Evolutionary conservation across 345 rosid genomes (phyloP).

Genomic region (Hevea brasiliensis): DNA sequence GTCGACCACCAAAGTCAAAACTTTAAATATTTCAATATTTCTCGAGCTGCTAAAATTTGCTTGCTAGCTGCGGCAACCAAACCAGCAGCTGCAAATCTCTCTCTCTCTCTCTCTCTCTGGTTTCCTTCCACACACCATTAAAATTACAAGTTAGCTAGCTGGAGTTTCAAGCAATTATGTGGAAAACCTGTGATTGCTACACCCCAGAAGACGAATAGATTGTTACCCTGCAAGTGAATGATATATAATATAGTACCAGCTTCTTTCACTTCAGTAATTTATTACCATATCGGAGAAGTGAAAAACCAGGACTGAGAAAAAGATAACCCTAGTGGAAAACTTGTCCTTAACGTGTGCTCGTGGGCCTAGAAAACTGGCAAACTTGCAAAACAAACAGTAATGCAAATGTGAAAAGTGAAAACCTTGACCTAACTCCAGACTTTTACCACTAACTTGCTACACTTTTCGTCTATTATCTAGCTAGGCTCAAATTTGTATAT

Average conservation of each 20-base stretch:
- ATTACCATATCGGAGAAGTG: background rate
- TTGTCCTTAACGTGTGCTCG: background rate
- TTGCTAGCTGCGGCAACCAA: slow-evolving; percentile 30
- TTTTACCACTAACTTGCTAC: background rate
- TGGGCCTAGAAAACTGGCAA: background rate
- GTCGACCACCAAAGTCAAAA: slow-evolving; percentile 31
- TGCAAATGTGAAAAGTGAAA: background rate
- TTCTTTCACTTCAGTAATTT: slow-evolving; percentile 17
- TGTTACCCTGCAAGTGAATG: background rate
- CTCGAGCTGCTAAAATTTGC: slow-evolving; percentile 37
- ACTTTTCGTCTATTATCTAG: background rate
- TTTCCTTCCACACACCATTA: background rate
- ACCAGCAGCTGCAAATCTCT: background rate
- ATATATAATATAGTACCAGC: background rate
- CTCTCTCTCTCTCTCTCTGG: background rate
- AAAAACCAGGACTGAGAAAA: background rate
- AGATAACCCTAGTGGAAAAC: background rate
- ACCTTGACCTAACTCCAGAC: background rate
- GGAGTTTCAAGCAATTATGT: slow-evolving; percentile 1
- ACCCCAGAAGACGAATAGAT: background rate
- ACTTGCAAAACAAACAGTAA: slow-evolving; percentile 11
- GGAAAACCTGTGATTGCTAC: slow-evolving; percentile 5
- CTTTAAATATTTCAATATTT: slow-evolving; percentile 18
- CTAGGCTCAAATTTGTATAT: no score
- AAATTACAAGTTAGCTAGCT: background rate